Base-by-base conservation (phyloP, 495 filamentous ascomycete genomes). In the Penicillium flavigenum region DNA sequence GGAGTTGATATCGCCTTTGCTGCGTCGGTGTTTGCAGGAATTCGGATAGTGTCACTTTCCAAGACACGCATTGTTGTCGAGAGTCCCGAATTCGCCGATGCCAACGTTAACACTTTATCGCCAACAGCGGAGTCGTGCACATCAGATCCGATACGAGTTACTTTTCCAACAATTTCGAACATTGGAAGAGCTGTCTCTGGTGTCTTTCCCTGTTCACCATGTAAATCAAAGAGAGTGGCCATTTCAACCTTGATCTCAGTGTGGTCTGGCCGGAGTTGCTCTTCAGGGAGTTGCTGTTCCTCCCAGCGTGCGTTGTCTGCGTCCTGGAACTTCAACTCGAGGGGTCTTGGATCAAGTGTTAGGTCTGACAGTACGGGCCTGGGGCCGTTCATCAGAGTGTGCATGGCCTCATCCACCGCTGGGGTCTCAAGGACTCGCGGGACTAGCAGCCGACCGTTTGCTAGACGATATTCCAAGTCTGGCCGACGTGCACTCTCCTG, bases 331-430 rank as follows among this genome's bases (percentile, higher is more conserved):
- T 59, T 55, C 46, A 66, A 31, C 19, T 58, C 27, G 4, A 69
- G 61, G 8, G 56, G 51, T 11, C 61, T 51, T 2, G 56, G 3
- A 17, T 68, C 58, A 7, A 24, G 16, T 1, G 39, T 22, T 1
- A 68, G 56, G 4, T 57, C 48, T 4, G 51, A 47, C 0, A 60
- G n/a, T 0, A 56, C 52, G 5, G 66, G 63, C 7, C 52, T 56
- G n/a, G 66, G 63, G 0, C 66, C 66, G 31, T 66, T 47, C 20
- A 60, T 6, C 5, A 64, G 45, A 8, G 60, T 62, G 2, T 66
- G 36, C 63, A 69, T 63, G n/a, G 58, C 56, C 27, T 66, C 66
- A 17, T 66, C 58, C 3, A 69, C 56, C 10, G 44, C 24, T n/a
- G 48, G 12, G 5, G 61, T 53, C 14, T 59, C 58, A 6, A 69